Evolutionary conservation across 2,329 filamentous ascomycete species (phyloP).

Genomic region (Sporothrix luriei): DNA sequence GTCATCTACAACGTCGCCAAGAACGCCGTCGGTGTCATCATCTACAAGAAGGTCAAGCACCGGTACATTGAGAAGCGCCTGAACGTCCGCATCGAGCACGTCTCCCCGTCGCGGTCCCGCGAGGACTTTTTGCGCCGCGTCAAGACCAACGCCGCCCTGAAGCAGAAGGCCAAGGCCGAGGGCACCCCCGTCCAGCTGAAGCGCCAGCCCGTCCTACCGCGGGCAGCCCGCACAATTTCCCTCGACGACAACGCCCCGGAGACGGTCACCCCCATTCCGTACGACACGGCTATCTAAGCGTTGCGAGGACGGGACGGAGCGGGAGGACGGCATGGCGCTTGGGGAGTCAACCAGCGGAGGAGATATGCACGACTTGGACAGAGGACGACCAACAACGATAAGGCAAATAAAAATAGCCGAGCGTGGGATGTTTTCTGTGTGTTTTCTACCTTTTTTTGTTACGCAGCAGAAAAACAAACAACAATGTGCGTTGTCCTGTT

Average conservation of each 20-base stretch:
- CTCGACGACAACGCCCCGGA: conserved; percentile 40
- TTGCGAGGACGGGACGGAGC: not conserved
- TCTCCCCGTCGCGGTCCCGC: conserved; percentile 88
- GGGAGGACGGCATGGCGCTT: not conserved
- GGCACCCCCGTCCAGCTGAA: conserved; percentile 89
- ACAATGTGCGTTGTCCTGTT: conserved; percentile 29
- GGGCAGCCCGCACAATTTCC: conserved; percentile 67
- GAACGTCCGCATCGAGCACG: conserved; percentile 98
- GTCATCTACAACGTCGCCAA: conserved; percentile 99
- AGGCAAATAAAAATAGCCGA: conserved; percentile 27
- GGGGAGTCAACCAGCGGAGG: not conserved
- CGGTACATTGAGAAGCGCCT: conserved; percentile 99
- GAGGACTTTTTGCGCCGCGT: conserved; percentile 96
- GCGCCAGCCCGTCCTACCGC: conserved; percentile 79
- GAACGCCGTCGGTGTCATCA: conserved; percentile 95
- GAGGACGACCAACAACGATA: conserved; percentile 28
- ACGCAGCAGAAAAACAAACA: conserved; percentile 27
- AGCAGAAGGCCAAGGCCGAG: conserved; percentile 88
- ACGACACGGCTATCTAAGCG: conserved; percentile 94
- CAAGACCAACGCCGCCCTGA: conserved; percentile 92
- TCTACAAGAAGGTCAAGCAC: conserved; percentile 99
- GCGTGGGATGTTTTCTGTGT: conserved; percentile 31
- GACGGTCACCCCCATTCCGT: conserved; percentile 59
- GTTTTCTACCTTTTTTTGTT: conserved; percentile 30
- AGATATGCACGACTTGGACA: not conserved